Base-by-base conservation (phyloP, 2,329 filamentous ascomycete species). In the Sarocladium oryzae region DNA sequence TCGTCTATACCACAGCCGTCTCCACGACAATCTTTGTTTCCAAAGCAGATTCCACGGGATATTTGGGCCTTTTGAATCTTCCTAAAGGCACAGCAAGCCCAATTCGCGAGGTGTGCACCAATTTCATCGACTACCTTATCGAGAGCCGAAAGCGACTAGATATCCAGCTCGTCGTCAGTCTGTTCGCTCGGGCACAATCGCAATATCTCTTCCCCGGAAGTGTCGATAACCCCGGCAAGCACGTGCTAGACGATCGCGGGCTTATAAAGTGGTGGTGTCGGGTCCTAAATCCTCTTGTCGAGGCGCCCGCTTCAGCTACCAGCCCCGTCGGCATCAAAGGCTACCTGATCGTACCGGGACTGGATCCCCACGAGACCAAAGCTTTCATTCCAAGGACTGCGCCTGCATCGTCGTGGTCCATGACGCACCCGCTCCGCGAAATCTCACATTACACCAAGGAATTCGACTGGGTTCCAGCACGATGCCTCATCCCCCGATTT, bases 151-250 rank as follows among this genome's bases (percentile, higher is more conserved):
- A 46, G 55, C 78, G 88, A 37, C 74, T 76, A 26, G 79, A 78
- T 41, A 79, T 83, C 45, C 84, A 84, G 58, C 78, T 89, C 33
- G 80, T 96, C 11, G 75, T 99, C 24, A 96, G 89, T 51, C 77
- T 99, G 3, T 99, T 99, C 64, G 95, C 93, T 0, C 80, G 93
- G 54, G 84, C 93, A 0, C 93, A 97, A 64, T 84, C 86, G 49
- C 93, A 97, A 63, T 99, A 99, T 60, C 78, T 99, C 13, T 99
- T 97, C 63, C 91, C 93, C 0, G 89, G 89, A 0, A 97, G 92
- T 61, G 82, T 90, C 35, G 85, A 95, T 54, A 92, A 96, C 64
- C 68, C 70, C 16, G 80, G 81, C 2, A 99, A 99, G 64, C 93
- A 99, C 70, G 86, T 99, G 0, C 73, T 97, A 8, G 89, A 96